These are phyloP conservation scores for Fusarium sp. DNA, from an alignment of 2,329 filamentous ascomycete genomes.

Conservation along the genomic window DNA sequence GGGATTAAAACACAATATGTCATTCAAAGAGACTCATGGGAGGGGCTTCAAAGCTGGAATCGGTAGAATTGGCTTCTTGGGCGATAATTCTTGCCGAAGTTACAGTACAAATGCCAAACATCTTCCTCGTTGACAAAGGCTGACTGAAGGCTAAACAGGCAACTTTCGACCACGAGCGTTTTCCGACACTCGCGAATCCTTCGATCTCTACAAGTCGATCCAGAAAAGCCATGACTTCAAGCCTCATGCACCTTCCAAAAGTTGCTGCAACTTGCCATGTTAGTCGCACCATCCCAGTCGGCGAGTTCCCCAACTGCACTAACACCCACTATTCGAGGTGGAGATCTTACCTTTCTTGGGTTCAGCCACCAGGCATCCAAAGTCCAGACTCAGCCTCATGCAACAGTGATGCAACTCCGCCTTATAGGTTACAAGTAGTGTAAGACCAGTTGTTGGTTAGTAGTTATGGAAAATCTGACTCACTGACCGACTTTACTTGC, in stretches of 20 bases:
- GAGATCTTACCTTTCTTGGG: constrained; percentile 5
- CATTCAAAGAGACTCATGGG: neutral
- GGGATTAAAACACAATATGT: neutral
- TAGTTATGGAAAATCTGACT: constrained; percentile 16
- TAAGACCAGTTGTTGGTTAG: neutral
- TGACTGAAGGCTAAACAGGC: neutral
- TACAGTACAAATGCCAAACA: too few relatives aligned
- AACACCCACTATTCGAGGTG: constrained; percentile 2
- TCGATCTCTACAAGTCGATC: neutral
- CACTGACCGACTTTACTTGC: constrained; percentile 24
- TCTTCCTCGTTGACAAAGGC: neutral
- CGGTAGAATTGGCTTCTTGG: too few relatives aligned
- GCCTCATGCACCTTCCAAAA: neutral
- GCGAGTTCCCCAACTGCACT: neutral
- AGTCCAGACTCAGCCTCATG: constrained; percentile 32
- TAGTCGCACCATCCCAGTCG: neutral
- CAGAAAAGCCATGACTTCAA: neutral
- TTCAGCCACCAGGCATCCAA: constrained; percentile 33
- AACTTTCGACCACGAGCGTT: neutral
- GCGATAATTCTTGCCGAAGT: neutral
- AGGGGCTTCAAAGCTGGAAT: neutral
- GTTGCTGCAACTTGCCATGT: neutral
- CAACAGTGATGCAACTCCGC: neutral
- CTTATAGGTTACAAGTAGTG: neutral
- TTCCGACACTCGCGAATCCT: neutral